Evolutionary conservation across 1,139 yeast genomes (phyloP), one percentile per base, ranked within the genome.

Genomic region (Blastobotrys illinoisensis): DNA sequence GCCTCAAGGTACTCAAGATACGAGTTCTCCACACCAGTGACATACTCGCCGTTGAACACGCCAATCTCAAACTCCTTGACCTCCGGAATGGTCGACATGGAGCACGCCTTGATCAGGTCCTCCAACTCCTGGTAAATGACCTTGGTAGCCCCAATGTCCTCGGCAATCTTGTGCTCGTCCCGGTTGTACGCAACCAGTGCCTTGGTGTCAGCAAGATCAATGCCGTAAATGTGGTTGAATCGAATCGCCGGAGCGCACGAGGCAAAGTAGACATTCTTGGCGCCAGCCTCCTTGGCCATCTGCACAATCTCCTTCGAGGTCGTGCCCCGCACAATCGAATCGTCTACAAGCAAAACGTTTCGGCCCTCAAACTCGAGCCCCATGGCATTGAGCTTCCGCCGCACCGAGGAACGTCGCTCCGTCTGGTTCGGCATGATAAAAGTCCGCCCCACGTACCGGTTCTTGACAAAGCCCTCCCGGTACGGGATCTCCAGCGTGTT

Each of bases 281-380:
- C 99, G 54, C 99, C 99, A 3, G 98, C 97, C 71, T 93, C 99
- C 65, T 88, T 82, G 13, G 99, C 99, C 99, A 93, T 93, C 64
- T 85, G 88, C 28, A 95, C 96, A 64, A 93, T 93, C 73, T 93
- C 99, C 71, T 83, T 87, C 5, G 97, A 90, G 1, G 99, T 93
- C 36, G 99, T 93, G 60, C 99, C 99, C 71, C 99, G 83, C 19
- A 93, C 99, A 64, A 93, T 91, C 32, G 97, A 90, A 71, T 93
- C 99, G 72, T 93, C 99, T 49, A 93, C 98, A 57, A 93, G 79
- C 61, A 93, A 76, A n/a, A 93, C 99, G 59, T 83, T 85, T 65
- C 89, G 82, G 60, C 82, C 95, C 62, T 80, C 79, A 70, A 93
- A 93, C 74, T 95, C 99, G 54, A 88, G 82, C 59, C 85, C 90